A percentile compares a stretch with the other conserved stretches of the same genome.
Evolutionary conservation across 305 asterid genomes (phyloP).

Genomic region (Fraxinus sp.): DNA sequence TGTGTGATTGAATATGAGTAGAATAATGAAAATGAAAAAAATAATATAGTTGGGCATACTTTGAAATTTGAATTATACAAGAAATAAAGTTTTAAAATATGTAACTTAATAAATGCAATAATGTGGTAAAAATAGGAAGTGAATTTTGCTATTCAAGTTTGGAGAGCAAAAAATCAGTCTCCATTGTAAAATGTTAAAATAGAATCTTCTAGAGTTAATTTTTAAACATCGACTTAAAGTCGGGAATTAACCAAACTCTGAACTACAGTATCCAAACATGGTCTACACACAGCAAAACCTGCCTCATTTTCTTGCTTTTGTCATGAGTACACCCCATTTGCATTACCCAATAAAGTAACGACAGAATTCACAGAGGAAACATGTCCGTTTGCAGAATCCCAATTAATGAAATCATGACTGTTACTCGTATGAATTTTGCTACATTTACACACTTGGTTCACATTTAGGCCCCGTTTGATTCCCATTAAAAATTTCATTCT

Average conservation of each 20-base stretch:
- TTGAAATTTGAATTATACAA: not conserved
- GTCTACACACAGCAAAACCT: not conserved
- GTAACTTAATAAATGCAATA: not conserved
- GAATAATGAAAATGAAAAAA: no score
- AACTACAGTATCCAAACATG: not conserved
- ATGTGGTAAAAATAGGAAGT: not conserved
- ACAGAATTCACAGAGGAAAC: slow-evolving; percentile 26
- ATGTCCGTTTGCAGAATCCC: slow-evolving; percentile 25
- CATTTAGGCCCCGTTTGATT: no score
- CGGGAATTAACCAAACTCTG: not conserved
- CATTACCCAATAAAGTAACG: slow-evolving; percentile 33
- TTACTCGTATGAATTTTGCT: not conserved
- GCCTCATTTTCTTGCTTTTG: not conserved
- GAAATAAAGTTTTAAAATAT: no score
- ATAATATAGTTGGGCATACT: no score
- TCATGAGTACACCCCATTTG: slow-evolving; percentile 36
- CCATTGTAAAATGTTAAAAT: no score
- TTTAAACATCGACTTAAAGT: not conserved
- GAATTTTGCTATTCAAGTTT: not conserved
- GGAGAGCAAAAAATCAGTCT: not conserved
- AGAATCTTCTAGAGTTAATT: no score
- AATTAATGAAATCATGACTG: slow-evolving; percentile 24
- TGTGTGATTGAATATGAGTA: no score
- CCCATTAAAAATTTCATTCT: no score
- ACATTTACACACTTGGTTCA: no score